phyloP scores from a whole-genome alignment of 768 basidiomycete species.

The Amanita rubescens region DNA sequence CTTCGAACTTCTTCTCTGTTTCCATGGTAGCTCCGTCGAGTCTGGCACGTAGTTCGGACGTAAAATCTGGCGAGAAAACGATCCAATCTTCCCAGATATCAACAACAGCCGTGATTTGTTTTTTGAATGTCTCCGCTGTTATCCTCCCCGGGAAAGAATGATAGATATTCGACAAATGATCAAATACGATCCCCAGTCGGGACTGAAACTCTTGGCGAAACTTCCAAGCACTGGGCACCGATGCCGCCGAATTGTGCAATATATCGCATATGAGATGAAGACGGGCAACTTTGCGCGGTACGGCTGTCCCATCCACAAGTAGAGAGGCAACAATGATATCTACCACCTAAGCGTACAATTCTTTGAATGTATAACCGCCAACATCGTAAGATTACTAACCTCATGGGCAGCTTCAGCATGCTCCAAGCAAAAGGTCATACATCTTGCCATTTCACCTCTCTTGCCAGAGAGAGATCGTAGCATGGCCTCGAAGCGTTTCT shows the following conservation, averaged over 20 bases:
- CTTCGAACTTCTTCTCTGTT: conserved; percentile 21
- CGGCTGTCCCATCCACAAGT: conserved; percentile 84
- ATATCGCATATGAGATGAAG: conserved; percentile 97
- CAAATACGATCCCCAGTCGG: conserved; percentile 88
- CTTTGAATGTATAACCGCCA: neutral
- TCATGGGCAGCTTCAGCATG: conserved; percentile 95
- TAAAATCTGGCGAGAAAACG: conserved; percentile 87
- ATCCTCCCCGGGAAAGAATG: conserved; percentile 94
- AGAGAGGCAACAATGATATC: conserved; percentile 89
- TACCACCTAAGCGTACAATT: conserved; percentile 50
- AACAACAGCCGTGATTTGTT: conserved; percentile 80
- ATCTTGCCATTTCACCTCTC: conserved; percentile 85
- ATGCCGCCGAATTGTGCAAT: conserved; percentile 90
- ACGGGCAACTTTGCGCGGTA: conserved; percentile 95
- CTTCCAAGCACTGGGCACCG: conserved; percentile 95
- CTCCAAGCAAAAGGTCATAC: conserved; percentile 96
- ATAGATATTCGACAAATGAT: conserved; percentile 90
- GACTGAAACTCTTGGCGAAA: conserved; percentile 93
- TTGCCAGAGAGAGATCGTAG: conserved; percentile 80
- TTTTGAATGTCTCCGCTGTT: conserved; percentile 94
- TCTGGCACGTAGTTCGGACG: conserved; percentile 59
- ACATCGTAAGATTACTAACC: conserved; percentile 34
- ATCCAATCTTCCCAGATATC: conserved; percentile 99
- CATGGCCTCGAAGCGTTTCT: conserved; percentile 85
- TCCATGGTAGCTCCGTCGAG: conserved; percentile 54